These are phyloP conservation scores for Populus deltoides DNA, from an alignment of 345 rosid species.

Conservation along the genomic window DNA sequence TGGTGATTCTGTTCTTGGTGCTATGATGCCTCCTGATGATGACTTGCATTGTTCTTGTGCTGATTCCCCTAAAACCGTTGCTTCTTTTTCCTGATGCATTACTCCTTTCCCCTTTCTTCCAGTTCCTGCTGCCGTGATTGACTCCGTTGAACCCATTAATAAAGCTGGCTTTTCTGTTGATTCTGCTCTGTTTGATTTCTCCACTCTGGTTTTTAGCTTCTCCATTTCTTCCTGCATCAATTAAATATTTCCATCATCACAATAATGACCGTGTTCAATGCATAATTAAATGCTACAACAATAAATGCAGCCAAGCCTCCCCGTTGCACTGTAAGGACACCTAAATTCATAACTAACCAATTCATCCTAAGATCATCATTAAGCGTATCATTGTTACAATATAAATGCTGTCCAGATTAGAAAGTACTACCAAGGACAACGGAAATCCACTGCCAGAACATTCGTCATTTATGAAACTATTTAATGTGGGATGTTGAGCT, in stretches of 20 bases:
- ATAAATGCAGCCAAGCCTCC: neutral
- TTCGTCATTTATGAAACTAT: neutral
- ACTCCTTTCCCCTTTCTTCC: slow-evolving; percentile 19
- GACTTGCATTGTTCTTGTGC: slow-evolving; percentile 8
- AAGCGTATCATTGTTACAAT: neutral
- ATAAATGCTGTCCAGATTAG: neutral
- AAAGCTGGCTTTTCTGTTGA: slow-evolving; percentile 13
- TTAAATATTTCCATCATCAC: neutral
- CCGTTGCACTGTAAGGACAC: neutral
- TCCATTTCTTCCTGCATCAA: slow-evolving; percentile 52
- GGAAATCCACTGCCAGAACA: neutral
- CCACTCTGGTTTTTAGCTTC: slow-evolving; percentile 34
- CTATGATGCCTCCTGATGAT: slow-evolving; percentile 9
- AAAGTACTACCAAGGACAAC: neutral
- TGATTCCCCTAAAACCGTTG: neutral
- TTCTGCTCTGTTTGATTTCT: slow-evolving; percentile 30
- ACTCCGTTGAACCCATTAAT: slow-evolving; percentile 17
- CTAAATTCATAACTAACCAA: neutral
- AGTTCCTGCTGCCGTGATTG: slow-evolving; percentile 8
- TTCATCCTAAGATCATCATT: neutral
- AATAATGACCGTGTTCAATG: neutral
- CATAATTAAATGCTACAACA: neutral
- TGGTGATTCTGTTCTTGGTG: slow-evolving; percentile 15
- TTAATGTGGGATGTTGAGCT: neutral
- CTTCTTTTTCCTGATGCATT: slow-evolving; percentile 13